Evolutionary conservation across 495 filamentous ascomycete genomes (phyloP).

Genomic region (Parathielavia hyrcaniae): DNA sequence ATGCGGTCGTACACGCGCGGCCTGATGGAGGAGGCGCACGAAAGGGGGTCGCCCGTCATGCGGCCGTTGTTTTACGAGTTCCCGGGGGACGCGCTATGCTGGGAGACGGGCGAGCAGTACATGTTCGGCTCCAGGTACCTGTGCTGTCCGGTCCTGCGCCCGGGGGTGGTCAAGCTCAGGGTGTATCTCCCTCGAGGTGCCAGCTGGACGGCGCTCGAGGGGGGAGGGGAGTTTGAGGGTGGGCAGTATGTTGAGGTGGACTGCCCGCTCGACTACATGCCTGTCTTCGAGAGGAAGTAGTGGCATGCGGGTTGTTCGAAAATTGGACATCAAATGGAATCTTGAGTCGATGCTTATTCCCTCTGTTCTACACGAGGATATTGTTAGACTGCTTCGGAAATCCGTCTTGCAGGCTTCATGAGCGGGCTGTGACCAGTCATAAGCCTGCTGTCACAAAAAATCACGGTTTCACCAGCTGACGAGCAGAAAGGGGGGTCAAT

Average conservation of each 20-base stretch:
- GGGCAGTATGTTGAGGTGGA: neutral
- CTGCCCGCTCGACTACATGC: slow-evolving; percentile 8
- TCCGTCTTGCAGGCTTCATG: too few species aligned
- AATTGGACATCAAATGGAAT: too few species aligned
- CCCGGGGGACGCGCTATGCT: slow-evolving; percentile 42
- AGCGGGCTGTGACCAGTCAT: too few species aligned
- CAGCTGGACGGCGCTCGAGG: neutral
- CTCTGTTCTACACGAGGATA: too few species aligned
- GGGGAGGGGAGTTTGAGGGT: neutral
- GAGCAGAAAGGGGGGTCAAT: too few species aligned
- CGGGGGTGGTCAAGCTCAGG: neutral
- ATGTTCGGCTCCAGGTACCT: slow-evolving; percentile 52
- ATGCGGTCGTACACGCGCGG: slow-evolving; percentile 38
- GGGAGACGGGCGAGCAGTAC: slow-evolving; percentile 50
- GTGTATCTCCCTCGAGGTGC: neutral
- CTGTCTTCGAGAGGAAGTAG: slow-evolving; percentile 5
- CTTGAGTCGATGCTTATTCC: too few species aligned
- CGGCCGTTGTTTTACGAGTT: slow-evolving; percentile 54
- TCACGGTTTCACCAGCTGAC: too few species aligned
- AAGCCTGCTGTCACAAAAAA: too few species aligned
- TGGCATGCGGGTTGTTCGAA: too few species aligned
- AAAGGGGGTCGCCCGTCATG: slow-evolving; percentile 51
- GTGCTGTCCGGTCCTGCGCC: neutral
- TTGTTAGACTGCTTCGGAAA: too few species aligned
- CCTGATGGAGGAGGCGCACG: slow-evolving; percentile 50